phyloP scores from a whole-genome alignment of 345 rosid species.

The Salix udensis region DNA sequence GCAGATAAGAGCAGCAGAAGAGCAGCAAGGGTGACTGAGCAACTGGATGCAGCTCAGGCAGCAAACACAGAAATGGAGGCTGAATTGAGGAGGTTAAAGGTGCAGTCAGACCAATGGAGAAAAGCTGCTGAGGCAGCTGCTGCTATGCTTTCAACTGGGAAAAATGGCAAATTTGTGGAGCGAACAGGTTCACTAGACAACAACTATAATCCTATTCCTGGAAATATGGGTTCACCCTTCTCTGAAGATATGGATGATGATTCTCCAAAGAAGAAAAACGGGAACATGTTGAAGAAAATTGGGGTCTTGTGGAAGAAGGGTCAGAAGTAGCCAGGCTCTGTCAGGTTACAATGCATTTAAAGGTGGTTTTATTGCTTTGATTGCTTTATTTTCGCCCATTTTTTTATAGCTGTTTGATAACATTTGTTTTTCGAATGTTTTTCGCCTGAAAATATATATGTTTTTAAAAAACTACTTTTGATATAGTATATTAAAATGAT shows the following conservation, averaged over 20 bases:
- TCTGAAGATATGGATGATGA: constrained; percentile 66
- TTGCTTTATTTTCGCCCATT: background rate
- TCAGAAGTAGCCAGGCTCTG: constrained; percentile 40
- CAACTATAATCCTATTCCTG: constrained; percentile 38
- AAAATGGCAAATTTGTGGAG: constrained; percentile 58
- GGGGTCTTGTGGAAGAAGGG: constrained; percentile 91
- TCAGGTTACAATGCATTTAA: constrained; percentile 1
- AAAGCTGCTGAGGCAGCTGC: constrained; percentile 98
- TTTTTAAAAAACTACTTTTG: too few species aligned
- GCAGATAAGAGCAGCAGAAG: constrained; percentile 49
- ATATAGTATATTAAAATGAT: too few species aligned
- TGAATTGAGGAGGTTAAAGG: constrained; percentile 82
- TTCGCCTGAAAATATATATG: too few species aligned
- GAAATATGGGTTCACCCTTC: constrained; percentile 51
- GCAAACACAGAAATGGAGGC: constrained; percentile 73
- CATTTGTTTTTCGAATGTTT: too few species aligned
- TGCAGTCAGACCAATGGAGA: constrained; percentile 96
- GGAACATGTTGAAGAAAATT: constrained; percentile 81
- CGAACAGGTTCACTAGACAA: constrained; percentile 58
- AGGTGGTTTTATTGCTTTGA: too few species aligned
- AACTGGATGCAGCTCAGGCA: constrained; percentile 54
- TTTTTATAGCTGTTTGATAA: too few species aligned
- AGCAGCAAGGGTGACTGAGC: constrained; percentile 55
- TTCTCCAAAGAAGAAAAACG: constrained; percentile 85
- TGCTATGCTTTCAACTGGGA: constrained; percentile 67